phyloP scores from a whole-genome alignment of 1,139 yeast species.

The Suhomyces atakaporum region DNA sequence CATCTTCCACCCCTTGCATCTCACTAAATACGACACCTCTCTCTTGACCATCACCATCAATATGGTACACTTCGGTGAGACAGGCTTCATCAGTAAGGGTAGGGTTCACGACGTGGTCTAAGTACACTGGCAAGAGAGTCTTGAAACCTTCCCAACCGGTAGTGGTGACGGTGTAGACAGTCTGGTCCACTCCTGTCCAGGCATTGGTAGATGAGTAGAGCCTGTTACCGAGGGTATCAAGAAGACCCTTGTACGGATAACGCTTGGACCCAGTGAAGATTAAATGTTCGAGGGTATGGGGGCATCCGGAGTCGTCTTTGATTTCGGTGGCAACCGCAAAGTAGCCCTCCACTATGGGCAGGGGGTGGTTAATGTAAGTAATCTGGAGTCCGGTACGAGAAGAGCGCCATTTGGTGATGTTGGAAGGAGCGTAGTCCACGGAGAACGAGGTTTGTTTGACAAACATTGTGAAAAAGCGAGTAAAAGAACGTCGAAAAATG shows the following conservation, averaged over 20 bases:
- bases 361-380: constrained; percentile 73
- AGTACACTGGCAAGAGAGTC: constrained; percentile 78
- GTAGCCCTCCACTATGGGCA: constrained; percentile 90
- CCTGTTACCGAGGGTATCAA: constrained; percentile 84
- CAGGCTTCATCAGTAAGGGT: constrained; percentile 89
- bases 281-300: constrained; percentile 94
- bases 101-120: constrained; percentile 85
- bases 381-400: constrained; percentile 79
- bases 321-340: constrained; percentile 96
- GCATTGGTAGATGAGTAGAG: constrained; percentile 91
- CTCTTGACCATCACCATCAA: constrained; percentile 88
- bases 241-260: constrained; percentile 87
- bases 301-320: constrained; percentile 82
- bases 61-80: constrained; percentile 90
- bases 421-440: constrained; percentile 64
- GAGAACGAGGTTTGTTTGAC: constrained; percentile 52
- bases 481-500: too few species aligned
- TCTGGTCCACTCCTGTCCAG: constrained; percentile 96
- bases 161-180: constrained; percentile 86
- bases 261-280: constrained; percentile 91
- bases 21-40: constrained; percentile 97
- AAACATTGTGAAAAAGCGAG: constrained; percentile 8
- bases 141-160: constrained; percentile 98
- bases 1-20: constrained; percentile 92
- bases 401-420: constrained; percentile 72